Percentiles rank a stretch among this genome's conserved stretches.
These are phyloP conservation scores for Nitzschia putrida DNA, from an alignment of 108 stramenopile genomes.

Conservation along the genomic window DNA sequence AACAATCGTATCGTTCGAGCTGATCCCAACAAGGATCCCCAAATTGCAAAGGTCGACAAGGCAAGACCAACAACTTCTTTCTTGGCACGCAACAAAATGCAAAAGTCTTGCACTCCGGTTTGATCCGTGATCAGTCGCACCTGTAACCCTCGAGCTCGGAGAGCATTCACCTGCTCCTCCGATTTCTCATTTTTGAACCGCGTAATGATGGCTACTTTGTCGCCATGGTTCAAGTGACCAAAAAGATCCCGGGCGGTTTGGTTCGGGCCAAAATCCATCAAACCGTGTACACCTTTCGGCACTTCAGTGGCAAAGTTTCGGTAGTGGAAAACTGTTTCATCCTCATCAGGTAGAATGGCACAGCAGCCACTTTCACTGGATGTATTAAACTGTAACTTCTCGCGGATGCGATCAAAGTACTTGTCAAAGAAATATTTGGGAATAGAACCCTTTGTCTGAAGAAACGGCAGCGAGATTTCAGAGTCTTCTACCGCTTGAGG, in stretches of 20 bases:
- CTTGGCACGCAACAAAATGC: conserved; percentile 43
- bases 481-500: background rate
- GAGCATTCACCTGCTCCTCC: conserved; percentile 24
- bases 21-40: conserved; percentile 52
- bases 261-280: conserved; percentile 46
- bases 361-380: conserved; percentile 20
- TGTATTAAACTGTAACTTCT: conserved; percentile 33
- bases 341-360: background rate
- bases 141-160: conserved; percentile 33
- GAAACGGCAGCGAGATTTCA: conserved; percentile 25
- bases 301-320: background rate
- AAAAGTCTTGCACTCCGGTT: conserved; percentile 58
- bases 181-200: conserved; percentile 17
- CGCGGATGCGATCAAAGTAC: conserved; percentile 22
- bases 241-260: conserved; percentile 36
- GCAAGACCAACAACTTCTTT: conserved; percentile 44
- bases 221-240: conserved; percentile 37
- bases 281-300: conserved; percentile 1
- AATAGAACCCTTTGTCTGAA: conserved; percentile 2
- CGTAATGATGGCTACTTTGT: conserved; percentile 49
- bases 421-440: conserved; percentile 22
- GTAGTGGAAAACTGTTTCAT: background rate
- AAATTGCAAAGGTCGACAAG: conserved; percentile 42
- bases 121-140: conserved; percentile 41
- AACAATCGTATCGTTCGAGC: conserved; percentile 25